phyloP scores from a whole-genome alignment of 1,139 yeast species.

The Geotrichum reessii region DNA sequence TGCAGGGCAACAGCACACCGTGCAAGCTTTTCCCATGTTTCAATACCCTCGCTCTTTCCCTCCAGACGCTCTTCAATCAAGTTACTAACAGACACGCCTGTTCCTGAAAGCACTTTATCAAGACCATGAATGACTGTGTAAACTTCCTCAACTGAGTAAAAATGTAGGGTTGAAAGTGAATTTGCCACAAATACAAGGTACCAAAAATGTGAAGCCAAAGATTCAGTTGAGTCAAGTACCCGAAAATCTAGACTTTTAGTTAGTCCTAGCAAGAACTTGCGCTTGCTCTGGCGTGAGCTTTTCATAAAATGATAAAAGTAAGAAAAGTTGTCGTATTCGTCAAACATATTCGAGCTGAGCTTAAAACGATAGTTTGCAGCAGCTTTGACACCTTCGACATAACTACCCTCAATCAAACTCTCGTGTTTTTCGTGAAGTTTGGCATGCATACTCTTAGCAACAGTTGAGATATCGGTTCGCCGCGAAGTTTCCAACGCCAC shows the following conservation, averaged over 20 bases:
- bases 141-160: conserved; percentile 44
- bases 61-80: conserved; percentile 20
- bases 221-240: conserved; percentile 20
- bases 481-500: conserved; percentile 63
- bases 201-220: conserved; percentile 26
- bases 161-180: conserved; percentile 41
- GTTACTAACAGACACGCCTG: conserved; percentile 39
- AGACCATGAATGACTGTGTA: conserved; percentile 29
- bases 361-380: conserved; percentile 46
- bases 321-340: conserved; percentile 28
- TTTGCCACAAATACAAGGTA: conserved; percentile 38
- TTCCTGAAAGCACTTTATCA: conserved; percentile 31
- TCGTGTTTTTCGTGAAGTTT: conserved; percentile 61
- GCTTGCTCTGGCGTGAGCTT: conserved; percentile 42
- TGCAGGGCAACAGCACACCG: conserved; percentile 17
- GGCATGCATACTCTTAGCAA: conserved; percentile 50
- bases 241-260: conserved; percentile 37
- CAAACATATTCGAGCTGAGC: conserved; percentile 25
- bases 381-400: conserved; percentile 55
- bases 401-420: conserved; percentile 60
- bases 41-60: not conserved
- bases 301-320: conserved; percentile 44
- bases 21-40: conserved; percentile 13
- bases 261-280: conserved; percentile 43
- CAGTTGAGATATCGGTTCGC: conserved; percentile 40